Percentiles rank a stretch among this genome's conserved stretches.
phyloP scores from a whole-genome alignment of 1,139 yeast species.

The Suhomyces choctaworum region DNA sequence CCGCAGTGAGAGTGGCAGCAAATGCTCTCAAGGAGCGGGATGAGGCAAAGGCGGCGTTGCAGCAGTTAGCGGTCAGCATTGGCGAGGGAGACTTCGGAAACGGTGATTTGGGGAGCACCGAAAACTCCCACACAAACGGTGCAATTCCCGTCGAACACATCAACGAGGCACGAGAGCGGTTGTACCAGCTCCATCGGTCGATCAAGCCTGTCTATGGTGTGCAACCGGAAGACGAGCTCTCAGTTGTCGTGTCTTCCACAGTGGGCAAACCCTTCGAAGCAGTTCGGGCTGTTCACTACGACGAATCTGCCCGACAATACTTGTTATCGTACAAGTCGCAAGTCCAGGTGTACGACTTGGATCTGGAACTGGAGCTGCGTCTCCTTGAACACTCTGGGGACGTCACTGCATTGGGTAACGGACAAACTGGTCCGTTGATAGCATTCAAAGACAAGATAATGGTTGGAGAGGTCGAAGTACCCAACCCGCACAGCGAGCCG shows the following conservation, averaged over 20 bases:
- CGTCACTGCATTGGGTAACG: constrained; percentile 5
- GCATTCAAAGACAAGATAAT: constrained; percentile 20
- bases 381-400: constrained; percentile 1
- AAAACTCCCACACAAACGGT: background rate
- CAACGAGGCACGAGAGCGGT: constrained; percentile 34
- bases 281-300: constrained; percentile 15
- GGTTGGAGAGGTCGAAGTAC: constrained; percentile 15
- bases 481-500: constrained; percentile 6
- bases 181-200: constrained; percentile 46
- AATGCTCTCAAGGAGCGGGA: constrained; percentile 72
- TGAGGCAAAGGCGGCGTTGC: constrained; percentile 62
- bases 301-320: constrained; percentile 17
- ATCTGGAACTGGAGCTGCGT: constrained; percentile 6
- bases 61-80: constrained; percentile 40
- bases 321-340: constrained; percentile 15
- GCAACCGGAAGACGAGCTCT: constrained; percentile 17
- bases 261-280: constrained; percentile 18
- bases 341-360: constrained; percentile 6
- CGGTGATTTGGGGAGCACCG: background rate
- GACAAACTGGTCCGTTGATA: constrained; percentile 18
- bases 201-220: constrained; percentile 38
- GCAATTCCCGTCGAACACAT: constrained; percentile 27
- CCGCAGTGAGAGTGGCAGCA: constrained; percentile 86
- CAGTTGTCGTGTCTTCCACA: constrained; percentile 11
- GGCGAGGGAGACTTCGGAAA: constrained; percentile 6